These are phyloP conservation scores for Diaporthe ilicicola DNA, from an alignment of 2,329 filamentous ascomycete genomes.

Conservation along the genomic window DNA sequence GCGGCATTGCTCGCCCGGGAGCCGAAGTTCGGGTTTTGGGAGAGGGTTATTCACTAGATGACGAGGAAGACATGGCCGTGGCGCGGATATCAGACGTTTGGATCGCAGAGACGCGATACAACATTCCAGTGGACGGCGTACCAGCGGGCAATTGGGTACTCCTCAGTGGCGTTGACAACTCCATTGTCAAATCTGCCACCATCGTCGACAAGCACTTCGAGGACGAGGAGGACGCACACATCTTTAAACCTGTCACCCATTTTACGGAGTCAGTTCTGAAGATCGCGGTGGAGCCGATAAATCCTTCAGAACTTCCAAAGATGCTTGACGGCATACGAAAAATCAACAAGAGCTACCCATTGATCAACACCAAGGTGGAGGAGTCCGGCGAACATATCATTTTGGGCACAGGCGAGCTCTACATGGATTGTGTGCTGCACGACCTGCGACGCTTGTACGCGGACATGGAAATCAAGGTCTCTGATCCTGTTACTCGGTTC, in stretches of 20 bases:
- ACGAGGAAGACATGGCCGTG: slow-evolving; percentile 95
- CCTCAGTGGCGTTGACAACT: slow-evolving; percentile 94
- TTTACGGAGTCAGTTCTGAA: slow-evolving; percentile 99
- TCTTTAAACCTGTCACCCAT: slow-evolving; percentile 91
- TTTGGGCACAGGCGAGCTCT: slow-evolving; percentile 95
- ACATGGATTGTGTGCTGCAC: slow-evolving; percentile 99
- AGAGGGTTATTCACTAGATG: slow-evolving; percentile 94
- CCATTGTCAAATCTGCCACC: slow-evolving; percentile 96
- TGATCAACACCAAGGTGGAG: slow-evolving; percentile 96
- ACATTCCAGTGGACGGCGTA: slow-evolving; percentile 88
- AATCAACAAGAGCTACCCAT: slow-evolving; percentile 96
- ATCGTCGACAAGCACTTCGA: slow-evolving; percentile 82
- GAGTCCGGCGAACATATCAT: slow-evolving; percentile 97
- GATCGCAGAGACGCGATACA: slow-evolving; percentile 93
- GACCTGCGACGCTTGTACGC: slow-evolving; percentile 93
- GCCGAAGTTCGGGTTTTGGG: slow-evolving; percentile 89
- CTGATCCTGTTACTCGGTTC: slow-evolving; percentile 95
- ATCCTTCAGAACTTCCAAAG: slow-evolving; percentile 96
- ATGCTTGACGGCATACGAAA: slow-evolving; percentile 98
- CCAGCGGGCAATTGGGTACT: slow-evolving; percentile 94
- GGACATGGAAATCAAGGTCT: slow-evolving; percentile 99
- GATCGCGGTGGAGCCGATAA: slow-evolving; percentile 96
- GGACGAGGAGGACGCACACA: slow-evolving; percentile 90
- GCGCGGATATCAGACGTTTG: slow-evolving; percentile 87
- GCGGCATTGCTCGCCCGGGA: slow-evolving; percentile 84